Base-by-base conservation (phyloP, 2,329 filamentous ascomycete species). In the Bipolaris sorokiniana region DNA sequence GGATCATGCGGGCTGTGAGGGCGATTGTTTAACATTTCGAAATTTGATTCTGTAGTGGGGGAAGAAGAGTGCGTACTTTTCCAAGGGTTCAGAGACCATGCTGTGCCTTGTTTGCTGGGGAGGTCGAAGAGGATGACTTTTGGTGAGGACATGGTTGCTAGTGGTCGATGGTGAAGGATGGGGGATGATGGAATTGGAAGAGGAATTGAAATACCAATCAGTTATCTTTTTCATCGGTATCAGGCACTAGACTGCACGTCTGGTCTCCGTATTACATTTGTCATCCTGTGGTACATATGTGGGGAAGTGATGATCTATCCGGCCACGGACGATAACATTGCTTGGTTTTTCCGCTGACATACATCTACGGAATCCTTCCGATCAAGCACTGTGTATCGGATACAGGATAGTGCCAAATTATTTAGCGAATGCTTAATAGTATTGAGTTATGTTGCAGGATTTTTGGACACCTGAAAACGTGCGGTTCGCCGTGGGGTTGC, bases 11-110 rank as follows among this genome's bases (percentile, higher is more conserved):
- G 42, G 85, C 88, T 90, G 23, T 13, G 41, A 3, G 2, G 5
- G 38, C 1, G 26, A 28, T 18, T 13, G 42, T 58, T 59, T 28
- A 45, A 40, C 36, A 26, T 2, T n/a, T 13, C 1, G 4, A 3
- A n/a, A 28, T 5, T 15, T 10, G 7, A 34, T 37, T 10, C 11
- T 9, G 18, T 31, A 4, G 7, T 13, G 6, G 1, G 10, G 10
- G 7, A 20, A n/a, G n/a, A n/a, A n/a, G n/a, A n/a, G n/a, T n/a
- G n/a, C 73, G 65, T 76, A 88, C 87, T 86, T 76, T 89, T 91
- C 88, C 88, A 91, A 0, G 88, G 84, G 70, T 91, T 91, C 44
- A 84, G 76, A 1, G 87, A 88, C 89, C 89, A 91, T 48, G 78
- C 69, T 7, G 75, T 76, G 37, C 77, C 72, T 15, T 77, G 75